A percentile compares a stretch with the other conserved stretches of the same genome.
Evolutionary conservation across 768 basidiomycete genomes (phyloP).

Genomic region (Kwoniella shandongensis): DNA sequence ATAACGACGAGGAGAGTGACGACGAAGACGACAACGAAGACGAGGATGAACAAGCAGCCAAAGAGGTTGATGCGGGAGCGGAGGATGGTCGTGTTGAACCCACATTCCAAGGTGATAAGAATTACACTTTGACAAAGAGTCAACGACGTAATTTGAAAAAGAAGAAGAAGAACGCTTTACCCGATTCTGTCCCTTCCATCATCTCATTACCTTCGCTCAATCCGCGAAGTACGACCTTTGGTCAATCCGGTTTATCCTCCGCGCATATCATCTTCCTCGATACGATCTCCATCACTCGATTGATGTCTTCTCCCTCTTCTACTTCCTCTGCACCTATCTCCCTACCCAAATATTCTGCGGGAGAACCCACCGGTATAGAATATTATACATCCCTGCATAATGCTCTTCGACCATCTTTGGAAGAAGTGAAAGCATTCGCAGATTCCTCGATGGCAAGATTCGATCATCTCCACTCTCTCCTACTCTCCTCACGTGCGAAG

Average conservation of each 20-base stretch:
- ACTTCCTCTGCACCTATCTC: slow-evolving; percentile 39
- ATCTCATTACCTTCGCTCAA: slow-evolving; percentile 62
- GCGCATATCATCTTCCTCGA: slow-evolving; percentile 76
- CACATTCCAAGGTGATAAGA: slow-evolving; percentile 20
- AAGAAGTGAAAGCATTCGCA: slow-evolving; percentile 71
- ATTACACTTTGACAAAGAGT: slow-evolving; percentile 10
- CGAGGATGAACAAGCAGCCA: slow-evolving; percentile 51
- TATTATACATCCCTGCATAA: slow-evolving; percentile 70
- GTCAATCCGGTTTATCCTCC: slow-evolving; percentile 57
- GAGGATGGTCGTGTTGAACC: slow-evolving; percentile 22
- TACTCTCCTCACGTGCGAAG: slow-evolving; percentile 36
- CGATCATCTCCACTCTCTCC: slow-evolving; percentile 65
- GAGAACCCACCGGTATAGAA: slow-evolving; percentile 66
- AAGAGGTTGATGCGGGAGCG: slow-evolving; percentile 57
- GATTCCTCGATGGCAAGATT: slow-evolving; percentile 74
- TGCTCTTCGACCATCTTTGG: slow-evolving; percentile 71
- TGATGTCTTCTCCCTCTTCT: slow-evolving; percentile 55
- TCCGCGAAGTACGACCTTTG: slow-evolving; percentile 63
- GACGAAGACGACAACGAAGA: slow-evolving; percentile 37
- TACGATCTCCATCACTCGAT: slow-evolving; percentile 66
- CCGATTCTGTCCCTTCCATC: slow-evolving; percentile 58
- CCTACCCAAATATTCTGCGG: slow-evolving; percentile 59
- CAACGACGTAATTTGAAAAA: slow-evolving; percentile 30
- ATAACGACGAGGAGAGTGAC: slow-evolving; percentile 40
- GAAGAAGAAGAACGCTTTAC: slow-evolving; percentile 52